phyloP scores from a whole-genome alignment of 2,329 filamentous ascomycete species.

The Stemphylium vesicarium region DNA sequence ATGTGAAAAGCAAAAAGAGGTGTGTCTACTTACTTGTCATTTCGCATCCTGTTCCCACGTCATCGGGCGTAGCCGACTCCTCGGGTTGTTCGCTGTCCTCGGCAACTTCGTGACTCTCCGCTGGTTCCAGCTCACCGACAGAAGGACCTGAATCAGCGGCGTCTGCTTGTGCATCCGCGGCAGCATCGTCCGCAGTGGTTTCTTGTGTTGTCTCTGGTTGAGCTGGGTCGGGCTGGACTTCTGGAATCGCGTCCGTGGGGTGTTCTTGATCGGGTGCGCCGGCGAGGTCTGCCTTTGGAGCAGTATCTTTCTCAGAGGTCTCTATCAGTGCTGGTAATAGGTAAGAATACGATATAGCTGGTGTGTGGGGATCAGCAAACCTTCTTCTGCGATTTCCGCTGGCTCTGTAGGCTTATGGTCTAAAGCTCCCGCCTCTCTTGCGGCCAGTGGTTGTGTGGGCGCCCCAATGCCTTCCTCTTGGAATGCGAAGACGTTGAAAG shows the following conservation, averaged over 20 bases:
- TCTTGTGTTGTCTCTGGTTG: not conserved
- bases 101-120: not conserved
- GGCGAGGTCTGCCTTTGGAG: not conserved
- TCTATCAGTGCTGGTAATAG: not conserved
- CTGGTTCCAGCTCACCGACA: constrained; percentile 1
- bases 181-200: not conserved
- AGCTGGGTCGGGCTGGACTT: not conserved
- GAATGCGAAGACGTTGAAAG: not conserved
- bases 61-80: constrained; percentile 9
- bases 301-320: not conserved
- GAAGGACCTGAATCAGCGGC: constrained; percentile 1
- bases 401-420: not conserved
- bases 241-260: not conserved
- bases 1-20: constrained; percentile 5
- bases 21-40: constrained; percentile 27
- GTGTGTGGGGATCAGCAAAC: not conserved
- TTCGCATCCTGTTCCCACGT: constrained; percentile 7
- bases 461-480: not conserved
- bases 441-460: not conserved
- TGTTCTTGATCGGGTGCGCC: not conserved
- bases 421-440: not conserved
- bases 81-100: constrained; percentile 7
- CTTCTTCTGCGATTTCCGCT: not conserved
- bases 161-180: constrained; percentile 5
- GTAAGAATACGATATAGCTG: not conserved